Conservation (phyloP, 352 stramenopile species). For the Globisporangium cystogenes region DNA sequence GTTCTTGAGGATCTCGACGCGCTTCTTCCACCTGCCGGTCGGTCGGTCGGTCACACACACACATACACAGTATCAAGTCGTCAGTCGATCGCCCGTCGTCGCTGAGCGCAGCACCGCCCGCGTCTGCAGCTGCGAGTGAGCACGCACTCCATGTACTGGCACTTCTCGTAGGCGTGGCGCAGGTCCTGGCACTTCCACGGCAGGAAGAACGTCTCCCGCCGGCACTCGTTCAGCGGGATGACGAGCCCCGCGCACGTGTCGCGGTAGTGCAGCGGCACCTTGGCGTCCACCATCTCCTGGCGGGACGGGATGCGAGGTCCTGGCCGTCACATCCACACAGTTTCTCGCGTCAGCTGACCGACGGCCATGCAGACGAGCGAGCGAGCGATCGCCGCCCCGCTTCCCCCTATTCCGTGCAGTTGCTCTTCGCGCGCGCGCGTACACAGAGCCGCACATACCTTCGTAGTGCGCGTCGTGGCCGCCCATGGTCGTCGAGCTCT, state of each 20-base stretch:
- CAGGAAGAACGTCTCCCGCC: conserved; percentile 91
- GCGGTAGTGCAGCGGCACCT: conserved; percentile 92
- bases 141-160: conserved; percentile 92
- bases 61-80: neutral
- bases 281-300: conserved; percentile 93
- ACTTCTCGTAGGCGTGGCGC: conserved; percentile 98
- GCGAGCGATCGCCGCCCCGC: no score
- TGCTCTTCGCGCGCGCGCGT: neutral
- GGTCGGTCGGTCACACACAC: neutral
- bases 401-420: no score
- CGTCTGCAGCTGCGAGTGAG: neutral
- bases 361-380: no score
- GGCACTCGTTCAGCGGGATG: conserved; percentile 95
- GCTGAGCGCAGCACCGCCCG: no score
- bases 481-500: conserved; percentile 44
- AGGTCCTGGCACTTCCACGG: conserved; percentile 96
- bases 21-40: conserved; percentile 70
- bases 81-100: conserved; percentile 2
- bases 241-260: conserved; percentile 95
- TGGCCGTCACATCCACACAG: no score
- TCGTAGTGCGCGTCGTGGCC: conserved; percentile 58
- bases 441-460: conserved; percentile 25
- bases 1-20: conserved; percentile 77
- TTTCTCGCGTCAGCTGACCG: no score
- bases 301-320: conserved; percentile 69